Evolutionary conservation across 345 rosid genomes (phyloP).

Genomic region (Gossypium ekmanianum): DNA sequence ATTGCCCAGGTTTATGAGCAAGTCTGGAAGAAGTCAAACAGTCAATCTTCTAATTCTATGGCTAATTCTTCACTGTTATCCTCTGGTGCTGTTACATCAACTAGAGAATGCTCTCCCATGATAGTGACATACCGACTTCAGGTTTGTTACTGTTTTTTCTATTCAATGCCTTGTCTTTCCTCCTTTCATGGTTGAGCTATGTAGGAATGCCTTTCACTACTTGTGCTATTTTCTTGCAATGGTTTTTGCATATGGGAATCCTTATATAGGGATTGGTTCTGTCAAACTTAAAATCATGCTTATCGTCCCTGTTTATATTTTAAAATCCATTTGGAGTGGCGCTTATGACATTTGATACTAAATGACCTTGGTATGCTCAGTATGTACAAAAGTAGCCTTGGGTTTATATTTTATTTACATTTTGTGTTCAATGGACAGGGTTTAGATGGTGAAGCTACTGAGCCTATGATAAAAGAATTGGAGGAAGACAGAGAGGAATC

Average conservation of each 20-base stretch:
- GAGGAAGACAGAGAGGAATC: slow-evolving; percentile 99
- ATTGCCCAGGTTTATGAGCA: slow-evolving; percentile 96
- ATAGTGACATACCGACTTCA: slow-evolving; percentile 96
- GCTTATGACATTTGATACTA: not conserved
- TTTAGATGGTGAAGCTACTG: slow-evolving; percentile 98
- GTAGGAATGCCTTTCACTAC: not conserved
- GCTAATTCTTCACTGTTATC: slow-evolving; percentile 58
- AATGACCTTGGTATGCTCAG: not conserved
- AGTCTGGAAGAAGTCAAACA: slow-evolving; percentile 94
- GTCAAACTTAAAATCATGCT: not conserved
- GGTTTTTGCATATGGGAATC: slow-evolving; percentile 1
- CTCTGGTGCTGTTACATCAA: slow-evolving; percentile 48
- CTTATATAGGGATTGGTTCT: not conserved
- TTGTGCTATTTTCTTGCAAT: not conserved
- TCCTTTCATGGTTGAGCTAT: not conserved
- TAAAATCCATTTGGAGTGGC: slow-evolving; percentile 3
- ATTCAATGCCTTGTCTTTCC: not conserved
- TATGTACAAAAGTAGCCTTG: not conserved
- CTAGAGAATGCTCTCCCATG: slow-evolving; percentile 91
- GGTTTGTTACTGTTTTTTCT: slow-evolving; percentile 42
- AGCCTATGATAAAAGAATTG: slow-evolving; percentile 97
- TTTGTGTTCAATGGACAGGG: slow-evolving; percentile 49
- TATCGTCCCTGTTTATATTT: not conserved
- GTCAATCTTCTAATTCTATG: slow-evolving; percentile 60
- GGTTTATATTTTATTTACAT: not conserved